phyloP scores from a whole-genome alignment of 2,329 filamentous ascomycete species.

The Fusarium domesticum region DNA sequence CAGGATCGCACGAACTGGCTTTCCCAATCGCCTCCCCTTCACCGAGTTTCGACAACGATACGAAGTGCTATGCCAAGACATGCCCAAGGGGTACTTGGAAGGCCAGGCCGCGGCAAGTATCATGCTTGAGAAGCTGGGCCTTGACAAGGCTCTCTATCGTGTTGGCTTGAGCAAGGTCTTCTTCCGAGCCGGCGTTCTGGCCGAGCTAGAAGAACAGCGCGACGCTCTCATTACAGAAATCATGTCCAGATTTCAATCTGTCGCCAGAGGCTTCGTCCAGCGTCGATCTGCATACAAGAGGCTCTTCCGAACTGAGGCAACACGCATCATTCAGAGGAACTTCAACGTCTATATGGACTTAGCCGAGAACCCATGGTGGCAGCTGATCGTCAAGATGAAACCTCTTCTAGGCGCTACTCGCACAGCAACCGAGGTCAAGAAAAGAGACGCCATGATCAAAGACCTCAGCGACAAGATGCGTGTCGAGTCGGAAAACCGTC shows the following conservation, averaged over 20 bases:
- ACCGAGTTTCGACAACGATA: conserved; percentile 93
- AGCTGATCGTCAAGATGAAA: conserved; percentile 90
- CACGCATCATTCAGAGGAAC: conserved; percentile 90
- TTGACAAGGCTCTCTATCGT: conserved; percentile 84
- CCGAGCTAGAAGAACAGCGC: conserved; percentile 93
- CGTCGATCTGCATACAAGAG: conserved; percentile 87
- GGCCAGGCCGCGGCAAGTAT: conserved; percentile 80
- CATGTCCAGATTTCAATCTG: conserved; percentile 87
- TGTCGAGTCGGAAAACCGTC: conserved; percentile 68
- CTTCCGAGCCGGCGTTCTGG: conserved; percentile 92
- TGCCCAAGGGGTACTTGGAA: conserved; percentile 88
- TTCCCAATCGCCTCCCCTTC: conserved; percentile 90
- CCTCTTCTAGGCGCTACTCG: conserved; percentile 88
- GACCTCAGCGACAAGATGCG: conserved; percentile 81
- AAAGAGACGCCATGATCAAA: conserved; percentile 88
- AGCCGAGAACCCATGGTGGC: conserved; percentile 95
- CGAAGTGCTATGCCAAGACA: conserved; percentile 83
- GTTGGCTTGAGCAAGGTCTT: conserved; percentile 97
- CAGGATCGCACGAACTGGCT: conserved; percentile 92
- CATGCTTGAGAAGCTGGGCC: conserved; percentile 83
- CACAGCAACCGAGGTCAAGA: conserved; percentile 90
- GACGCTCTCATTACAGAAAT: conserved; percentile 92
- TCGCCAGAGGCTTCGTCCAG: conserved; percentile 86
- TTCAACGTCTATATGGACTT: conserved; percentile 89
- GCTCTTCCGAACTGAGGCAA: conserved; percentile 90